Conservation (phyloP, 2,329 filamentous ascomycete species). For the Colletotrichum limetticola region DNA sequence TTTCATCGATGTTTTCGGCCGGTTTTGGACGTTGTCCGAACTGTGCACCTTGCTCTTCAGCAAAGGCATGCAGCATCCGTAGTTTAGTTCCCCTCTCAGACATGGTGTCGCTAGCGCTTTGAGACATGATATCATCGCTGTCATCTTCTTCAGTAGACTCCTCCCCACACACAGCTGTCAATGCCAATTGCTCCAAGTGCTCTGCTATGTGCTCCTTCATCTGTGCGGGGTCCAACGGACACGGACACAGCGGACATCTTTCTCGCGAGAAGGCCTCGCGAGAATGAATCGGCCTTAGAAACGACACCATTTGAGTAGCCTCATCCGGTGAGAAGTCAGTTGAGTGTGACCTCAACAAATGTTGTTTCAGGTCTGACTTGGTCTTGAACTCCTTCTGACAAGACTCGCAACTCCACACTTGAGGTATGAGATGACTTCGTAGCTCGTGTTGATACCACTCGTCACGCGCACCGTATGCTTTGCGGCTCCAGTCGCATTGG, state of each 20-base stretch:
- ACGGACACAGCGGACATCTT: slow-evolving; percentile 9
- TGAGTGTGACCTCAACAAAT: background rate
- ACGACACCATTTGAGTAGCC: background rate
- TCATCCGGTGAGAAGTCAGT: slow-evolving; percentile 1
- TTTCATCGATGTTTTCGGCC: background rate
- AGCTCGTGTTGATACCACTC: slow-evolving; percentile 24
- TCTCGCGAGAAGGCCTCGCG: background rate
- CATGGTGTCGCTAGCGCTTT: slow-evolving; percentile 14
- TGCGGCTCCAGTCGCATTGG: slow-evolving; percentile 2
- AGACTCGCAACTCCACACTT: slow-evolving; percentile 4
- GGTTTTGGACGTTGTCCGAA: background rate
- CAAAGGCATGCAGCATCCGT: background rate
- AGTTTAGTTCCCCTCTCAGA: slow-evolving; percentile 1
- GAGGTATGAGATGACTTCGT: background rate
- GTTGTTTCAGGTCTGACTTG: background rate
- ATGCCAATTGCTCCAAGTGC: slow-evolving; percentile 4
- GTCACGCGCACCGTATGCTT: slow-evolving; percentile 7
- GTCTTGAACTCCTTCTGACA: slow-evolving; percentile 11
- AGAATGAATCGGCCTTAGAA: background rate
- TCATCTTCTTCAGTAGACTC: background rate
- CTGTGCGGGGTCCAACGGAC: background rate
- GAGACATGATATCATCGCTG: slow-evolving; percentile 19
- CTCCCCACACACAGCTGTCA: background rate
- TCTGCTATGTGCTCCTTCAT: slow-evolving; percentile 16
- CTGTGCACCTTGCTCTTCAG: background rate